phyloP scores from a whole-genome alignment of 768 basidiomycete species.

The Cystofilobasidium capitatum region DNA sequence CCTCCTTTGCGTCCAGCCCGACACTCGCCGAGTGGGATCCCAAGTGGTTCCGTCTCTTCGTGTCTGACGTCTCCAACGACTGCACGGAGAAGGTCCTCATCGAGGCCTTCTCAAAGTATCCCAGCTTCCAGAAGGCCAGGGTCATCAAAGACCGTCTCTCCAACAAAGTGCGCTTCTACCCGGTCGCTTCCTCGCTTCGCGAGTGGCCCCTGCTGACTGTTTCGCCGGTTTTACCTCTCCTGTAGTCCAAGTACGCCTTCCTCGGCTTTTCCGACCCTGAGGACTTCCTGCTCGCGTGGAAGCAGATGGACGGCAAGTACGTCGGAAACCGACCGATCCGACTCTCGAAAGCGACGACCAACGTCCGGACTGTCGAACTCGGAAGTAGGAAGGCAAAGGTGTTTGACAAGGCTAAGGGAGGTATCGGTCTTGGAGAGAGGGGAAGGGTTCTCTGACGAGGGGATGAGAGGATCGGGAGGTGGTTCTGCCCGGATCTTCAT shows the following conservation, averaged over 20 bases:
- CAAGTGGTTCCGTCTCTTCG: slow-evolving; percentile 93
- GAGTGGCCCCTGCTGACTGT: background rate
- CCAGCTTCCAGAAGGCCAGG: slow-evolving; percentile 86
- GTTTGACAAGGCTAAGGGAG: slow-evolving; percentile 25
- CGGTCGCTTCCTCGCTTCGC: background rate
- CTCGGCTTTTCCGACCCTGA: slow-evolving; percentile 97
- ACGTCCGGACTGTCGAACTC: slow-evolving; percentile 81
- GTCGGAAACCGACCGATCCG: slow-evolving; percentile 96
- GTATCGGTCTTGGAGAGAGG: slow-evolving; percentile 19
- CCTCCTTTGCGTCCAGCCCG: slow-evolving; percentile 41
- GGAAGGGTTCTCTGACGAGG: slow-evolving; percentile 10
- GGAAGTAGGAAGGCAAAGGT: slow-evolving; percentile 61
- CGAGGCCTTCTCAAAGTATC: slow-evolving; percentile 85
- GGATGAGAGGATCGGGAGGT: background rate
- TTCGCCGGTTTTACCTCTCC: background rate
- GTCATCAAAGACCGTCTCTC: slow-evolving; percentile 91
- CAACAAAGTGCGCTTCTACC: slow-evolving; percentile 57
- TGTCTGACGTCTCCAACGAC: slow-evolving; percentile 95
- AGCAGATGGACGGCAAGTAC: slow-evolving; percentile 99
- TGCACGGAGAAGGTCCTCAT: slow-evolving; percentile 90
- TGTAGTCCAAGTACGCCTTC: slow-evolving; percentile 88
- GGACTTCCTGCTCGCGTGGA: slow-evolving; percentile 97
- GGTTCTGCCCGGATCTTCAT: slow-evolving; percentile 20
- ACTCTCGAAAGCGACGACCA: slow-evolving; percentile 83
- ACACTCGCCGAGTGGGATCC: slow-evolving; percentile 96